A percentile compares a stretch with the other conserved stretches of the same genome.
Conservation (phyloP, 2,329 filamentous ascomycete genomes). For the Tolypocladium amazonense region DNA sequence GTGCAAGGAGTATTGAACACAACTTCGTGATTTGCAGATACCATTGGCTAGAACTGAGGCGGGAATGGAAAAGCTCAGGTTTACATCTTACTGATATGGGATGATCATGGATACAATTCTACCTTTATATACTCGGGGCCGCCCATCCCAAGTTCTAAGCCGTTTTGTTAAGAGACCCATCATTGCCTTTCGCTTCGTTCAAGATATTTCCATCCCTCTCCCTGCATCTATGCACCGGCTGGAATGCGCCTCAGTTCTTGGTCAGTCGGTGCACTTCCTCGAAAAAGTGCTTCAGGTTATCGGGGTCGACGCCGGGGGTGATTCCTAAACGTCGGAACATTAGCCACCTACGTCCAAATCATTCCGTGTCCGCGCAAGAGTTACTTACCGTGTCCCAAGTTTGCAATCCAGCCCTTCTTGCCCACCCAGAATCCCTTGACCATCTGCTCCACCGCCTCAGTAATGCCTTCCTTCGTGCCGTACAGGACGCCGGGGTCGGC, state of each 20-base stretch:
- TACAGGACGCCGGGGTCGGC: slow-evolving; percentile 92
- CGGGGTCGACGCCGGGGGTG: slow-evolving; percentile 88
- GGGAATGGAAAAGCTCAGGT: background rate
- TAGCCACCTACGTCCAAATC: slow-evolving; percentile 1
- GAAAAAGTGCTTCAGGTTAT: slow-evolving; percentile 88
- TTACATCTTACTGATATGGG: background rate
- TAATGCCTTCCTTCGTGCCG: slow-evolving; percentile 72
- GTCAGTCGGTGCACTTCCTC: slow-evolving; percentile 74
- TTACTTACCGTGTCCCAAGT: slow-evolving; percentile 78
- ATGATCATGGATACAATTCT: background rate
- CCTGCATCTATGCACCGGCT: background rate
- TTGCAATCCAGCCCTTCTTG: slow-evolving; percentile 92
- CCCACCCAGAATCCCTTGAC: slow-evolving; percentile 70
- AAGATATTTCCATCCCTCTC: background rate
- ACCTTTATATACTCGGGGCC: background rate
- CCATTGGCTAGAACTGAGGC: background rate
- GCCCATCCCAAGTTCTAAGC: background rate
- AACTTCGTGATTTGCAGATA: background rate
- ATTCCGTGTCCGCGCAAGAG: background rate
- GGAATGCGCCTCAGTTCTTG: slow-evolving; percentile 21
- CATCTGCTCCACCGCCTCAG: slow-evolving; percentile 73
- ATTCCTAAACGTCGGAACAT: slow-evolving; percentile 48
- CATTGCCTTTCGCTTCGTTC: background rate
- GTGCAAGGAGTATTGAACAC: background rate
- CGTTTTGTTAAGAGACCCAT: background rate